Evolutionary conservation across 257 asterid species (phyloP).

Genomic region (Salvia rosmarinus): DNA sequence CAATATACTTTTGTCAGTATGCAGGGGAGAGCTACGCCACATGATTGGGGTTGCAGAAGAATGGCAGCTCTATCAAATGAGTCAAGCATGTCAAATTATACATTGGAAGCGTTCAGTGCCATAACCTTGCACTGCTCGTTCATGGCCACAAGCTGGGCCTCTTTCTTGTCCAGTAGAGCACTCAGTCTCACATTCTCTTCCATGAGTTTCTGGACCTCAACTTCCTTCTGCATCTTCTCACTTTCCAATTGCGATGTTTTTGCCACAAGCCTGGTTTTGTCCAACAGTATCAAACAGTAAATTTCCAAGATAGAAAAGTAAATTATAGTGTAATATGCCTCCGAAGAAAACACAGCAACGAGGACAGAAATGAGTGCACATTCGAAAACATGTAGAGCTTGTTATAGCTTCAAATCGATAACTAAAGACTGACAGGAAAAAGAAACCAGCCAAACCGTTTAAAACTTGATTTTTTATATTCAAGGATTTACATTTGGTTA

Average conservation of each 20-base stretch:
- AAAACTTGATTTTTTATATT: background rate
- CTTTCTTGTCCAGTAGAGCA: slow-evolving; percentile 87
- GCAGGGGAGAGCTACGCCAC: slow-evolving; percentile 11
- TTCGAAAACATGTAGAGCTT: slow-evolving; percentile 9
- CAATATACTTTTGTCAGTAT: slow-evolving; percentile 1
- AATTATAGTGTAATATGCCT: background rate
- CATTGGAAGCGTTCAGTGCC: slow-evolving; percentile 74
- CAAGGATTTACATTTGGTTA: background rate
- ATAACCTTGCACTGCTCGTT: slow-evolving; percentile 96
- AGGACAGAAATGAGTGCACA: background rate
- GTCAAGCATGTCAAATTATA: slow-evolving; percentile 39
- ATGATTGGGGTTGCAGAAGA: slow-evolving; percentile 22
- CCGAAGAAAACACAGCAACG: background rate
- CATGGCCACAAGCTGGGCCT: slow-evolving; percentile 97
- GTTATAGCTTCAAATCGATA: background rate
- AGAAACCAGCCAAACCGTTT: background rate
- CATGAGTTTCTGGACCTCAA: slow-evolving; percentile 87
- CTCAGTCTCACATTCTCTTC: slow-evolving; percentile 80
- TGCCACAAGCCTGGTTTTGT: slow-evolving; percentile 65
- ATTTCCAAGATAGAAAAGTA: background rate
- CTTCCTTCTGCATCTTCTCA: slow-evolving; percentile 91
- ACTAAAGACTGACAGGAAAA: background rate
- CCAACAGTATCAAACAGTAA: slow-evolving; percentile 36
- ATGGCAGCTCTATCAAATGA: slow-evolving; percentile 7
- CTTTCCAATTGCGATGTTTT: slow-evolving; percentile 83